These are phyloP conservation scores for Trichothecium roseum DNA, from an alignment of 2,329 filamentous ascomycete species.

Conservation along the genomic window DNA sequence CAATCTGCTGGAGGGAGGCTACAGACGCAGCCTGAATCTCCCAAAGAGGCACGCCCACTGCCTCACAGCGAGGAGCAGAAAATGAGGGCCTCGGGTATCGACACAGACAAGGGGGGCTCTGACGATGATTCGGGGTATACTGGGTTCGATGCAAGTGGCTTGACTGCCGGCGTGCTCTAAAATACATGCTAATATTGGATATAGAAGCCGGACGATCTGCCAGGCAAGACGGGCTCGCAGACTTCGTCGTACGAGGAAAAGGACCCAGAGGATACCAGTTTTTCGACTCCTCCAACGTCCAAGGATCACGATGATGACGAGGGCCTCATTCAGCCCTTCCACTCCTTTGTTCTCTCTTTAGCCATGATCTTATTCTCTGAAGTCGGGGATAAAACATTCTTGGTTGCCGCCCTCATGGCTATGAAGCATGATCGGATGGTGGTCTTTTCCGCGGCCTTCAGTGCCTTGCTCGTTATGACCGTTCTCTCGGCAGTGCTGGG, in stretches of 20 bases:
- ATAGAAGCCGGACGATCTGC: conserved; percentile 74
- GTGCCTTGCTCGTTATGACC: conserved; percentile 87
- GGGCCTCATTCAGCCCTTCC: conserved; percentile 65
- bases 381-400: conserved; percentile 96
- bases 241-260: conserved; percentile 30
- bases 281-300: too few species aligned
- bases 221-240: conserved; percentile 65
- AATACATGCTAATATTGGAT: conserved; percentile 2
- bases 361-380: conserved; percentile 98
- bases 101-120: conserved; percentile 29
- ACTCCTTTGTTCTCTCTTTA: conserved; percentile 85
- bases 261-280: conserved; percentile 9
- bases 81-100: conserved; percentile 34
- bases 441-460: conserved; percentile 91
- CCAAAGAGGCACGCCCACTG: conserved; percentile 75
- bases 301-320: conserved; percentile 30
- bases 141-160: conserved; percentile 21
- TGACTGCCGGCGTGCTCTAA: too few species aligned
- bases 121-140: conserved; percentile 25
- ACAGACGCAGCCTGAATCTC: conserved; percentile 69
- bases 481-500: conserved; percentile 86
- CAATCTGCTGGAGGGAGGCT: conserved; percentile 52
- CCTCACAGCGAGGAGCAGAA: conserved; percentile 74
- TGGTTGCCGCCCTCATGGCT: conserved; percentile 94
- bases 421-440: conserved; percentile 94